Evolutionary conservation across 345 rosid species (phyloP), one percentile per base, ranked within the genome.

Genomic region (Populus nigra): DNA sequence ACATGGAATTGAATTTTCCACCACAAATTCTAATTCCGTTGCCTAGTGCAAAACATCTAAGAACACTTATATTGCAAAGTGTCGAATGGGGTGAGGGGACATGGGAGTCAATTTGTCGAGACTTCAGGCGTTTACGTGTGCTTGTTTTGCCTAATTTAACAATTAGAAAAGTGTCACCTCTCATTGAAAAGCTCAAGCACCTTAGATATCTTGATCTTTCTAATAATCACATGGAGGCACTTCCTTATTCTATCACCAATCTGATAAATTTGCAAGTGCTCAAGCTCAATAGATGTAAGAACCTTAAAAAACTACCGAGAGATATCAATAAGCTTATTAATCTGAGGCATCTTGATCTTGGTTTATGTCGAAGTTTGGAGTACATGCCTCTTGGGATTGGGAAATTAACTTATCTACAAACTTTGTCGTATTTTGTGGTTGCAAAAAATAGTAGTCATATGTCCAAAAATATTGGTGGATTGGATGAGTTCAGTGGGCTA

Each of bases 141-240:
- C 41, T 73, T 15, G 78, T 49, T 70, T 25, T 81, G 15, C 57
- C 65, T 47, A 1, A 11, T 36, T 68, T n/a, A 1, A 38, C 57
- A 25, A 63, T 81, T 63, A 27, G 45, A 20, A 3, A 11, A 13
- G 16, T 77, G 41, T 71, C 81, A 1, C 9, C 31, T 23, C 77
- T 57, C 7, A 73, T 81, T 18, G 53, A 43, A 4, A 45, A 73
- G 7, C 33, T 81, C 68, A 77, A 72, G 27, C 77, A 73, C 63
- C 59, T 77, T 22, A 74, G 72, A 27, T 73, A 81, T 73, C 78
- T 82, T 5, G 59, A 73, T 71, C 57, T 82, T 20, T 82, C 81
- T 2, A 77, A 27, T 16, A 47, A 41, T 13, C 10, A 10, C 4
- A 45, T 73, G 20, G 18, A n/a, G 75, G 36, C 22, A 12, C 84